phyloP scores from a whole-genome alignment of 805 yeast genomes.

The Starmerella bombicola region DNA sequence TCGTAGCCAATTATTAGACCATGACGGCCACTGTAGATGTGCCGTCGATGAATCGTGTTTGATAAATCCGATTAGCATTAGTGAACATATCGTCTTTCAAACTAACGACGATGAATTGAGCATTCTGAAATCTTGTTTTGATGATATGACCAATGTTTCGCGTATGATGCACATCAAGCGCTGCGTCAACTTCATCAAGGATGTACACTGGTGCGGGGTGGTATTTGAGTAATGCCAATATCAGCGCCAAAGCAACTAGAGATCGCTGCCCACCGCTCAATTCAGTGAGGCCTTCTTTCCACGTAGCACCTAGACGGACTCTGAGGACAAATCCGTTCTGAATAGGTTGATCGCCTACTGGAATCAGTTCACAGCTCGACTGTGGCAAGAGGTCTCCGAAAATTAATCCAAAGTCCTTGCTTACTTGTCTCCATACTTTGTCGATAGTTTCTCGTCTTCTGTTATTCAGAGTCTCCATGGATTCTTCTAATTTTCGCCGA shows the following conservation, averaged over 20 bases:
- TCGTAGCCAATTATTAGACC: background rate
- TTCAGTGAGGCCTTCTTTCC: constrained; percentile 94
- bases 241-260: constrained; percentile 79
- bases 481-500: constrained; percentile 76
- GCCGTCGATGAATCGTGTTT: constrained; percentile 92
- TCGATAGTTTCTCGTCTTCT: constrained; percentile 73
- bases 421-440: constrained; percentile 76
- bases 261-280: constrained; percentile 96
- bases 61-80: constrained; percentile 86
- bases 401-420: constrained; percentile 77
- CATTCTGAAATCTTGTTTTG: constrained; percentile 86
- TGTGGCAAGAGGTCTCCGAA: constrained; percentile 82
- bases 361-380: constrained; percentile 76
- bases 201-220: constrained; percentile 99
- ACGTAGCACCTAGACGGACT: constrained; percentile 78
- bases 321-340: constrained; percentile 83
- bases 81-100: constrained; percentile 97
- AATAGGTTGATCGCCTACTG: constrained; percentile 52
- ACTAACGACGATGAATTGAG: constrained; percentile 93
- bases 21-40: constrained; percentile 27
- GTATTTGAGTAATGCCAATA: constrained; percentile 81
- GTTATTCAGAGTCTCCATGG: constrained; percentile 69
- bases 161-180: constrained; percentile 90
- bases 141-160: constrained; percentile 95
- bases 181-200: constrained; percentile 96